Evolutionary conservation across 1,284 basidiomycete genomes (phyloP), one percentile per base, ranked within the genome.

Genomic region (Ustilago xerochloae): DNA sequence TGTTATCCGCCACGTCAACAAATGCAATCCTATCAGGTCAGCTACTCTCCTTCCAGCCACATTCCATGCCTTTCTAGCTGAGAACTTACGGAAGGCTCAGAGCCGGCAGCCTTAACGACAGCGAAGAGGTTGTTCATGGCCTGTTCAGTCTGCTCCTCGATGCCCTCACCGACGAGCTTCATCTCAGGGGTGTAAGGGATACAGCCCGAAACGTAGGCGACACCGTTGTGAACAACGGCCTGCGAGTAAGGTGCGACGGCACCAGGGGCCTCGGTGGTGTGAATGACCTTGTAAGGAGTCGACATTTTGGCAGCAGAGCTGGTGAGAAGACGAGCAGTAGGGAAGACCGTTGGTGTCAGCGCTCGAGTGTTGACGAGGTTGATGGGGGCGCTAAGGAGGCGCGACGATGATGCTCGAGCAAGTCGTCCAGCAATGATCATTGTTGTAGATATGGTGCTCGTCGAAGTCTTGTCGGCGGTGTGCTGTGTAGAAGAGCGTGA

Each of bases 131-230:
- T 98, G 84, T 90, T 89, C 79, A 98, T 87, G 10, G 91, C 92
- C 85, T 94, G 94, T 69, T 88, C 86, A 15, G 94, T 90, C 85
- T 99, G 94, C 64, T 88, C 91, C 81, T 92, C 90, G 63, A 98
- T 89, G 33, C 91, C 94, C 35, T 84, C 92, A 46, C 86, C 83
- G 46, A 93, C 91, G 80, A 97, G 86, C 79, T 91, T 87, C 86
- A 90, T 91, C 39, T 87, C 81, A 10, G 94, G 92, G 82, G 92
- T 89, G 65, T 97, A 87, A 1, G 93, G 92, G 80, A 98, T 92
- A 82, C 91, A 92, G 55, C 96, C 96, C 6, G 93, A 96, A 49
- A 90, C 88, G 87, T 95, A 97, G 76, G 97, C 89, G 59, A 94
- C 88, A 77, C 92, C 90, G 63, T 93, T 93, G 74, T 90, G 89